Conservation (phyloP, 169 alveolate genomes). For the Babesia ovis region DNA sequence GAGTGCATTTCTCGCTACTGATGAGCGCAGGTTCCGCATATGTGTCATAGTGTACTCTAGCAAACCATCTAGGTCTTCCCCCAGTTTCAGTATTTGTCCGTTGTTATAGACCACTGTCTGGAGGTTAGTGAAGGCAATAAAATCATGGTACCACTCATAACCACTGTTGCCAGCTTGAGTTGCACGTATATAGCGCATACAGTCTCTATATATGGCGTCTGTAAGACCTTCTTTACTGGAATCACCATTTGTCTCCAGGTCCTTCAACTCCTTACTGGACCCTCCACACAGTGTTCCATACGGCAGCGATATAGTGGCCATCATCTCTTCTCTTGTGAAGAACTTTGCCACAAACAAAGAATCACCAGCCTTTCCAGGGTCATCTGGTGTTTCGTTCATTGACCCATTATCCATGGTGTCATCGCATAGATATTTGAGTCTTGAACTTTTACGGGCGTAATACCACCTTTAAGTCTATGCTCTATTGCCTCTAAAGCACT, state of each 20-base stretch:
- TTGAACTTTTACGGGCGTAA: too few relatives aligned
- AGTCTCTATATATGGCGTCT: constrained; percentile 17
- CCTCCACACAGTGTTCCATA: constrained; percentile 34
- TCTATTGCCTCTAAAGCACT: too few relatives aligned
- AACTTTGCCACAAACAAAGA: constrained; percentile 27
- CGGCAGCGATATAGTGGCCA: constrained; percentile 41
- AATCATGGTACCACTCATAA: constrained; percentile 58
- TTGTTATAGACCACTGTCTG: constrained; percentile 48
- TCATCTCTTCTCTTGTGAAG: constrained; percentile 26
- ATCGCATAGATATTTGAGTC: too few relatives aligned
- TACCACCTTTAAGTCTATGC: too few relatives aligned
- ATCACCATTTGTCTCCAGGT: background rate
- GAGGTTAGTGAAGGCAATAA: constrained; percentile 55
- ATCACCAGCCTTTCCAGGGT: background rate
- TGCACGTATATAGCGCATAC: constrained; percentile 7
- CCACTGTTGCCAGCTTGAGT: background rate
- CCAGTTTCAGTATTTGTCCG: constrained; percentile 1
- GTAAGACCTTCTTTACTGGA: background rate
- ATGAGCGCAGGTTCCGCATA: constrained; percentile 46
- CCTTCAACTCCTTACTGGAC: background rate
- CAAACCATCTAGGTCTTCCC: constrained; percentile 12
- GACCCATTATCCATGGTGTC: background rate
- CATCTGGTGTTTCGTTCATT: background rate
- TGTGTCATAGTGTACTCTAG: constrained; percentile 28
- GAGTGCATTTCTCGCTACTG: constrained; percentile 54